Evolutionary conservation across 768 basidiomycete species (phyloP).

Genomic region (Fibroporia radiculosa): DNA sequence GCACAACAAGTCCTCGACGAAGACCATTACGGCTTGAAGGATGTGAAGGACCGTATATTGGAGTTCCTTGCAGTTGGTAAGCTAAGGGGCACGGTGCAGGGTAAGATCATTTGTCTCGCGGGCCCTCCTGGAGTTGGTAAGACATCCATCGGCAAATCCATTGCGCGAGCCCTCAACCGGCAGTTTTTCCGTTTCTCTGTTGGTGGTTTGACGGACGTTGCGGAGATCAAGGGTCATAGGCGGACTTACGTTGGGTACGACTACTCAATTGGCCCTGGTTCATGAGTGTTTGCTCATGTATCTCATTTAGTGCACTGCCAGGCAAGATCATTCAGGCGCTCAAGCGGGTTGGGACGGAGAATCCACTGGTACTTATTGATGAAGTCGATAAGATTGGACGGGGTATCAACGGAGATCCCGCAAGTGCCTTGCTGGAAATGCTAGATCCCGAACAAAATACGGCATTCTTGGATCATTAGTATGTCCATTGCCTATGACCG

Average conservation of each 20-base stretch:
- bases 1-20: conserved; percentile 84
- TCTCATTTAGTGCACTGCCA: conserved; percentile 60
- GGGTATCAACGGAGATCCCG: conserved; percentile 87
- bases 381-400: conserved; percentile 95
- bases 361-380: conserved; percentile 89
- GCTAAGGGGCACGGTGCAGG: conserved; percentile 88
- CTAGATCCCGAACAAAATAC: conserved; percentile 93
- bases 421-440: conserved; percentile 89
- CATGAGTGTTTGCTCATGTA: background rate
- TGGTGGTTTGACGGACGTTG: conserved; percentile 93
- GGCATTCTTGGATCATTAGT: conserved; percentile 94
- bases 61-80: conserved; percentile 97
- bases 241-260: conserved; percentile 93
- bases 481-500: conserved; percentile 23
- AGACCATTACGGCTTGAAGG: conserved; percentile 89
- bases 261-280: conserved; percentile 7
- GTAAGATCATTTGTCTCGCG: conserved; percentile 95
- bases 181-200: conserved; percentile 97
- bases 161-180: conserved; percentile 81
- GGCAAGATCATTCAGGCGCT: conserved; percentile 94
- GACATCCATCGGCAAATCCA: conserved; percentile 92
- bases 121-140: conserved; percentile 98
- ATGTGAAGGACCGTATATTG: conserved; percentile 89
- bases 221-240: conserved; percentile 97
- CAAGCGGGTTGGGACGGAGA: conserved; percentile 89